Base-by-base conservation (phyloP, 805 yeast genomes). In the Barnettozyma botsteinii region DNA sequence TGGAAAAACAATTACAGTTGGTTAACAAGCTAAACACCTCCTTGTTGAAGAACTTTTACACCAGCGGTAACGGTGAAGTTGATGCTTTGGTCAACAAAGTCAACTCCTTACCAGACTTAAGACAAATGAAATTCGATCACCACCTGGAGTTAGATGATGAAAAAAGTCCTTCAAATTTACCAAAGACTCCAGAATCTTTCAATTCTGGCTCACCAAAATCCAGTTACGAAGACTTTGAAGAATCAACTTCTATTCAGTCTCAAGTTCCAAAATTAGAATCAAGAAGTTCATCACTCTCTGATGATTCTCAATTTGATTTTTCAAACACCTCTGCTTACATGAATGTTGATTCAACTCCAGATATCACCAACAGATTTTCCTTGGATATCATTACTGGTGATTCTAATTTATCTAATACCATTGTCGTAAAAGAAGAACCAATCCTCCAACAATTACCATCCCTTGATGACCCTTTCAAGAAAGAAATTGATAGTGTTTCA, bases 171-270 rank as follows among this genome's bases (percentile, higher is more conserved):
- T 22, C 30, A 7, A 27, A 17, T 11, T 20, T 50, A n/a, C 59
- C 59, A 29, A 52, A 53, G 48, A 54, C 58, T 12, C 60, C 60
- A 20, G 60, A 52, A 28, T 51, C 57, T 2, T 50, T 33, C 32
- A 21, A 40, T 1, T 41, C 51, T 11, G 37, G 31, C 13, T 48
- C 57, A 10, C 53, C 57, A 41, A 45, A 47, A 39, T 29, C 34
- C 1, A 19, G 33, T 19, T 13, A 19, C 23, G 46, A 39, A 13
- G 44, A 50, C n/a, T n/a, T n/a, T 14, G 42, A 42, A 7, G 35
- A 33, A 8, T 5, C 4, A n/a, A 5, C 17, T 14, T 10, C 17
- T 4, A 30, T n/a, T n/a, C n/a, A 37, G 7, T 38, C 37, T 3
- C 43, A 40, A 12, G 48, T 47, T 26, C 51, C 57, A 15, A 43